Conservation (phyloP, 768 basidiomycete genomes). For the Tephrocybe rancida region DNA sequence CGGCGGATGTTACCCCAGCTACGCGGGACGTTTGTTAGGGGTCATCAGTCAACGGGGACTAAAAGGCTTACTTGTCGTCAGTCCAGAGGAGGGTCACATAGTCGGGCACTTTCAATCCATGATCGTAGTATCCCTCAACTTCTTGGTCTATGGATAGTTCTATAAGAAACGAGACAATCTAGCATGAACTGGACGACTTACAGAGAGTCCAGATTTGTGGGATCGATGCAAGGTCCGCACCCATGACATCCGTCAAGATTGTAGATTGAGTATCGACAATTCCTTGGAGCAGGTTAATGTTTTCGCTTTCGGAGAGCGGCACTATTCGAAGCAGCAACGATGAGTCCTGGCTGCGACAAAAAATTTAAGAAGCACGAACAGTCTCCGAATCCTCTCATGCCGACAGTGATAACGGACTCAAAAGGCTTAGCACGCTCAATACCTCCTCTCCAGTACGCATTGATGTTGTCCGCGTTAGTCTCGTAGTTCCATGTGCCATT, state of each 20-base stretch:
- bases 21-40: not conserved
- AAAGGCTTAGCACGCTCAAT: conserved; percentile 58
- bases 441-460: conserved; percentile 63
- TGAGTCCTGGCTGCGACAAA: not conserved
- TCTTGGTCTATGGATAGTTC: conserved; percentile 44
- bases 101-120: conserved; percentile 61
- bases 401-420: conserved; percentile 66
- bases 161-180: not conserved
- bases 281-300: conserved; percentile 53
- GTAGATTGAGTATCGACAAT: conserved; percentile 61
- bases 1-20: conserved; percentile 75
- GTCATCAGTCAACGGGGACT: not conserved
- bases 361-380: conserved; percentile 29
- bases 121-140: conserved; percentile 67
- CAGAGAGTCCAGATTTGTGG: conserved; percentile 71
- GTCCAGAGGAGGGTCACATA: conserved; percentile 69
- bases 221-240: conserved; percentile 45
- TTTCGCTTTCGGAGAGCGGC: conserved; percentile 51
- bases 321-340: conserved; percentile 31
- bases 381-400: conserved; percentile 68
- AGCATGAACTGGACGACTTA: conserved; percentile 25
- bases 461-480: conserved; percentile 54
- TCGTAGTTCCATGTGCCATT: conserved; percentile 64
- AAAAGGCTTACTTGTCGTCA: conserved; percentile 60
- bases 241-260: conserved; percentile 55